Evolutionary conservation across 2,329 filamentous ascomycete genomes (phyloP), one percentile per base, ranked within the genome.

Genomic region (Sclerotinia minor): DNA sequence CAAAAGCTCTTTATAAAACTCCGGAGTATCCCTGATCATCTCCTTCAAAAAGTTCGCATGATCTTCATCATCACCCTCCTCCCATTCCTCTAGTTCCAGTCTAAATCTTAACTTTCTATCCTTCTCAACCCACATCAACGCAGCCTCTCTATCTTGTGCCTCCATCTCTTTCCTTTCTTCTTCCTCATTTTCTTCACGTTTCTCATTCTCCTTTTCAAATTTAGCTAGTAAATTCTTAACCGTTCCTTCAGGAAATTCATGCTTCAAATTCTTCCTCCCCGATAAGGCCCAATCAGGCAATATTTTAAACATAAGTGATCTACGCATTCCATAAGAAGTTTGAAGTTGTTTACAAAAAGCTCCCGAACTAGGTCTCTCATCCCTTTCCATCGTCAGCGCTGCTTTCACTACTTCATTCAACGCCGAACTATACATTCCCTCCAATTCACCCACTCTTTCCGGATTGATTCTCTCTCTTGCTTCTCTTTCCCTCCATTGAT

Each of bases 81-180:
- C 54, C 15, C 24, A n/a, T 15, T 58, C 54, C 0, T 58, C 54
- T 15, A 44, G 41, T 8, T 41, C 7, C 8, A 44, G 9, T 6
- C 54, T n/a, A 19, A 58, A 58, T 9, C 15, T 24, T 7, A 58
- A 19, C 7, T 58, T 57, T 13, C 54, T 24, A 38, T 41, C 54
- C 54, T 41, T 57, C 54, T 17, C 35, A 2, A 57, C 7, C n/a
- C 38, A 58, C 54, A 58, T 58, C 54, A 58, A 41, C 15, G 38
- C 1, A 19, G 4, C 15, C 1, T 26, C 6, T 2, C 54, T 41
- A 1, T 41, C 35, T 38, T 58, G 35, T 26, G 9, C 32, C 5
- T 44, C n/a, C 54, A 1, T n/a, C 15, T 11, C 35, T 13, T 6
- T 17, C 35, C 11, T 35, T 35, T 7, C 21, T 13, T 57, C 32